Evolutionary conservation across 768 basidiomycete genomes (phyloP), one percentile per base, ranked within the genome.

Genomic region (Pleurotus tuoliensis): DNA sequence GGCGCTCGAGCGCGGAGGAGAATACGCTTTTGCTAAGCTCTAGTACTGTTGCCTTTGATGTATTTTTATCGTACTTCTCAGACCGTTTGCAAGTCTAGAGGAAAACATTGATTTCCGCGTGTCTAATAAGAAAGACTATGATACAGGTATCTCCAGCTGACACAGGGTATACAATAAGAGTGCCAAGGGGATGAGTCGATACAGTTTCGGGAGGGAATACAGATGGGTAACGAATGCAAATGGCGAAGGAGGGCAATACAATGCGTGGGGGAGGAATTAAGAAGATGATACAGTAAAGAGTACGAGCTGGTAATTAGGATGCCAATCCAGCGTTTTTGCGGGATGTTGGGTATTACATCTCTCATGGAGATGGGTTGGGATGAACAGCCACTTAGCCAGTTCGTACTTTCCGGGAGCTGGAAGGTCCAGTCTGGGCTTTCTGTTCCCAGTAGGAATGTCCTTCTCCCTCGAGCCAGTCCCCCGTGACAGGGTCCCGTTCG

Each of bases 381-480:
- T 15, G 9, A 60, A 20, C 58, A 56, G 44, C 63, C 56, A 15
- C 30, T 34, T 34, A 34, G 30, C 54, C 59, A 49, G 61, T 57
- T 47, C 67, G 55, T n/a, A 63, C 69, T 64, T 75, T 74, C 39
- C 75, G 71, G 44, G 69, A 62, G 59, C 57, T 59, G 60, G 67
- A 27, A 40, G 49, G 55, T 47, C 70, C 74, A 43, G 76, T 66
- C 46, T 74, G 72, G 27, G 72, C 76, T 64, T 80, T 82, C 50
- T 79, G 77, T 62, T 90, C 86, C 89, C 90, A 92, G 18, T 66
- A 54, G 16, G 67, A 64, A 43, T 80, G 82, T 11, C 84, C 85
- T 66, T 93, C 87, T 25, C 81, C 85, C 12, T 81, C 79, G 13
- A 77, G 43, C 92, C 92, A 94, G 34, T 79, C 76, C 11, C 86